Evolutionary conservation across 2,329 filamentous ascomycete genomes (phyloP).

Genomic region (Aspergillus ibericus): DNA sequence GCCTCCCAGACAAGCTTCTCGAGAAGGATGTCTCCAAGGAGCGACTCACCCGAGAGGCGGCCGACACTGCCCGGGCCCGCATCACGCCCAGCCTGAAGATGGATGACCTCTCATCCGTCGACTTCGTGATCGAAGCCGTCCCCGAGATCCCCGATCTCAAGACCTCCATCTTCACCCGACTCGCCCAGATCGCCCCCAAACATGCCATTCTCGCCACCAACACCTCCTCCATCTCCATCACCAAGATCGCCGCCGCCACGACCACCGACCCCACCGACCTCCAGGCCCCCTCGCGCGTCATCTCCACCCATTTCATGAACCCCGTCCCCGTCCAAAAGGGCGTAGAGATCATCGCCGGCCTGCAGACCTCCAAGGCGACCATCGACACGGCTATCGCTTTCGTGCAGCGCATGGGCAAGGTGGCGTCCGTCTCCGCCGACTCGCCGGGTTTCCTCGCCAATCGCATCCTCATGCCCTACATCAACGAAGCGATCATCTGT

Average conservation of each 20-base stretch:
- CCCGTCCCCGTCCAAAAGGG: slow-evolving; percentile 95
- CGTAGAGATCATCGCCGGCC: slow-evolving; percentile 92
- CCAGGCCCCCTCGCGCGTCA: slow-evolving; percentile 78
- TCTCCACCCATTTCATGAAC: slow-evolving; percentile 99
- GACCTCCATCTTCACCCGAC: slow-evolving; percentile 77
- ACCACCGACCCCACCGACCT: slow-evolving; percentile 75
- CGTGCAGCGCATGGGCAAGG: slow-evolving; percentile 89
- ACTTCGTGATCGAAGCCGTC: slow-evolving; percentile 97
- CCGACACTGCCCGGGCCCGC: slow-evolving; percentile 69
- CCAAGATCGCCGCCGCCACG: slow-evolving; percentile 87
- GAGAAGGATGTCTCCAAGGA: slow-evolving; percentile 90
- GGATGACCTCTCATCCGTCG: slow-evolving; percentile 75
- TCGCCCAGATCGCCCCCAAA: slow-evolving; percentile 76
- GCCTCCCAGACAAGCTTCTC: slow-evolving; percentile 78
- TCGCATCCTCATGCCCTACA: slow-evolving; percentile 97
- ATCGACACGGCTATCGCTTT: slow-evolving; percentile 80
- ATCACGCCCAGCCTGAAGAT: slow-evolving; percentile 71
- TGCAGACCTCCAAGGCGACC: slow-evolving; percentile 84
- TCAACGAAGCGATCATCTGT: slow-evolving; percentile 97
- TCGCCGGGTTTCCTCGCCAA: slow-evolving; percentile 94
- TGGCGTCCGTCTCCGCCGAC: slow-evolving; percentile 83
- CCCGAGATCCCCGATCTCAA: slow-evolving; percentile 90
- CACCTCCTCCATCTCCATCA: slow-evolving; percentile 98
- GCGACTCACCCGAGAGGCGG: slow-evolving; percentile 77
- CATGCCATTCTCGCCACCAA: slow-evolving; percentile 95